These are phyloP conservation scores for Botrytis medusae DNA, from an alignment of 2,329 filamentous ascomycete species.

Conservation along the genomic window DNA sequence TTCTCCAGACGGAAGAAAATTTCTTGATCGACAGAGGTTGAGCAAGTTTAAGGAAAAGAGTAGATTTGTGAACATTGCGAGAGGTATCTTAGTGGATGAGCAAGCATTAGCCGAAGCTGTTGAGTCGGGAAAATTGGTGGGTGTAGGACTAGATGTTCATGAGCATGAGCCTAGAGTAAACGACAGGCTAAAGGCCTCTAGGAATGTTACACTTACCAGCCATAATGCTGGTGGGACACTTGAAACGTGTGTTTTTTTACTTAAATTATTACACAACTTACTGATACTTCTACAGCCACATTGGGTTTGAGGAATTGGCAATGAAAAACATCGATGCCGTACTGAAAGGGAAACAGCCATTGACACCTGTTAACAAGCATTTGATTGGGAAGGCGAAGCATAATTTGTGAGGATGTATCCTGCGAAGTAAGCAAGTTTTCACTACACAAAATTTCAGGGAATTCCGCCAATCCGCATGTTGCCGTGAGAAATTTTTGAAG, in stretches of 20 bases:
- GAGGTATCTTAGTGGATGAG: constrained; percentile 65
- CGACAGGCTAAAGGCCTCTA: constrained; percentile 33
- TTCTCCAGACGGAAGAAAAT: constrained; percentile 45
- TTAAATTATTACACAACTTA: no score
- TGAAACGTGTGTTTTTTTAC: constrained; percentile 47
- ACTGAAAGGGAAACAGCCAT: constrained; percentile 41
- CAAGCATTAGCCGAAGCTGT: constrained; percentile 60
- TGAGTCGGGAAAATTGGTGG: constrained; percentile 49
- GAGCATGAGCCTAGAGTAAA: constrained; percentile 53
- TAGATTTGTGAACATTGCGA: constrained; percentile 64
- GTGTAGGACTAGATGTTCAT: constrained; percentile 65
- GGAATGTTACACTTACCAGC: constrained; percentile 55
- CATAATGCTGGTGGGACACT: constrained; percentile 68
- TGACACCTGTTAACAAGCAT: constrained; percentile 40
- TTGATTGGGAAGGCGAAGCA: constrained; percentile 22
- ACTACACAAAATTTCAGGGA: not conserved
- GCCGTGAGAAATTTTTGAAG: not conserved
- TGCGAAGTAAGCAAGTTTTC: not conserved
- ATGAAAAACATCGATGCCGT: constrained; percentile 67
- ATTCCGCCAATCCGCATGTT: not conserved
- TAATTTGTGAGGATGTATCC: not conserved
- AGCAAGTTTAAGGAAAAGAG: constrained; percentile 53
- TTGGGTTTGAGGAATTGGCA: constrained; percentile 65
- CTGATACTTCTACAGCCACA: constrained; percentile 32
- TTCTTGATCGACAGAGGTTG: constrained; percentile 53